Evolutionary conservation across 1,139 yeast genomes (phyloP), one percentile per base, ranked within the genome.

Genomic region (Debaryomyces singareniensis): DNA sequence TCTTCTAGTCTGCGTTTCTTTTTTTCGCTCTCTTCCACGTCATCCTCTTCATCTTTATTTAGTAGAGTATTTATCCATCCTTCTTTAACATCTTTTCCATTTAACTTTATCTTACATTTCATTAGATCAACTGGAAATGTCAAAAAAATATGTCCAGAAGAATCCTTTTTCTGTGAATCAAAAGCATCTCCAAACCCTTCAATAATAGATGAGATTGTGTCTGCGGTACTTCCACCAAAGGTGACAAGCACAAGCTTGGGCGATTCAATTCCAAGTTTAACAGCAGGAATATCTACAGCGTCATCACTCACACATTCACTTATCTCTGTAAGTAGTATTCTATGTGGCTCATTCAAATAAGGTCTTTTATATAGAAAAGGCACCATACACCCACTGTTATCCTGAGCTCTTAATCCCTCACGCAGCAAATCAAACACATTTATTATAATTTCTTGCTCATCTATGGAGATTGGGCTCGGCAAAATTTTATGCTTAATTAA

Each of bases 271-370:
- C n/a, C n/a, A n/a, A n/a, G n/a, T n/a, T n/a, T n/a, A n/a, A n/a
- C n/a, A n/a, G n/a, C n/a, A n/a, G n/a, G n/a, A n/a, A n/a, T n/a
- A n/a, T n/a, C n/a, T n/a, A n/a, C n/a, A n/a, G n/a, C n/a, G n/a
- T n/a, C n/a, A n/a, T n/a, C n/a, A n/a, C n/a, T n/a, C n/a, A n/a
- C n/a, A n/a, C n/a, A n/a, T n/a, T n/a, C n/a, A n/a, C 68, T 67
- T 10, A 80, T 51, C 47, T 84, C 87, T 25, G 83, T 49, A 2
- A 78, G 53, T 33, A 84, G 53, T 15, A 61, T 68, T 28, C 89
- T 53, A 7, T 40, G 41, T 0, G 65, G 59, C 29, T 59, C 61
- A 2, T 58, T 57, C 10, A 35, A 20, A 45, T 52, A 73, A 1
- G 91, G 91, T 28, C 93, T 60, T 28, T 68, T 59, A 49, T 83